Base-by-base conservation (phyloP, 805 yeast species). In the Cephaloascus albidus region DNA sequence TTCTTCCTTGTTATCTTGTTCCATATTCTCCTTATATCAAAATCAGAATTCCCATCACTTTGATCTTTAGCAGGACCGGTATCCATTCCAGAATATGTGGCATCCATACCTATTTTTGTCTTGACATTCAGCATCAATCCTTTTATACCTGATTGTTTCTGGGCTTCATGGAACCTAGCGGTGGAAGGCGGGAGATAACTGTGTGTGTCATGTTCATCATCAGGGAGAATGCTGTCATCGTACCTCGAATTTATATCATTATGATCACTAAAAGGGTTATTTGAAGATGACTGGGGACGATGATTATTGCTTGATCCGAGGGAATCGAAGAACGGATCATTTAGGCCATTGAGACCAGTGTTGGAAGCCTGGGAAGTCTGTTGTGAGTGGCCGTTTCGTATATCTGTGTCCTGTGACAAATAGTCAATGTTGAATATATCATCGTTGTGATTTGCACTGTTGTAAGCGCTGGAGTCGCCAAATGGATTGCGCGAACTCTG, bases 1-100 rank as follows among this genome's bases (percentile, higher is more conserved):
- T 30, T 40, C 38, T 27, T 42, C 18, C 44, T 35, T 15, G 38
- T n/a, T 4, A 45, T 16, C 23, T 35, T 20, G 14, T 16, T 28
- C 30, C 39, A 44, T 8, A 44, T 34, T 14, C 31, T 35, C 31
- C 44, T 33, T 6, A 44, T 39, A 30, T 45, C 45, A 34, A 42
- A 44, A 18, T 36, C 37, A 26, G 53, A 23, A 6, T 16, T 27
- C 28, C 19, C 36, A n/a, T 17, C 36, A 18, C 23, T 18, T 18
- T 17, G 19, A 12, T 27, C 40, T n/a, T 52, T 54, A 5, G 55
- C 49, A 40, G 53, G 37, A 4, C 57, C 55, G 37, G 49, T 38
- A 36, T 54, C 58, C 58, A 54, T 54, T 35, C 52, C 58, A 12
- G 49, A 37, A 38, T 54, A 54, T 18, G 45, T 41, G 2, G 53